Conservation (phyloP, 2,329 filamentous ascomycete species). For the Fusarium annulatum region DNA sequence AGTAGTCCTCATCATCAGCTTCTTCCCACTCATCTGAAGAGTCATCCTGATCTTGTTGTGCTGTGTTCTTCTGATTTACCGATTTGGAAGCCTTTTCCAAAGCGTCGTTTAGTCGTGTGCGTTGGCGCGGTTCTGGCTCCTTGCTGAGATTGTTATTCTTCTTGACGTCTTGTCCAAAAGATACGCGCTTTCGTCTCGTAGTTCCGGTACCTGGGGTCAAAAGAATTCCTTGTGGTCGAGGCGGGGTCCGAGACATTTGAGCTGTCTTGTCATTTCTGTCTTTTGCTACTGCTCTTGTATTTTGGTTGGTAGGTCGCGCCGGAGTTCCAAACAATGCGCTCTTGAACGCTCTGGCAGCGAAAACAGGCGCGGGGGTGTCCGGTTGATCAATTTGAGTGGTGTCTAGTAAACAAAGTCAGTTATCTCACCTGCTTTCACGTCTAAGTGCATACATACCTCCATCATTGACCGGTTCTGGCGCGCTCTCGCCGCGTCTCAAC, state of each 20-base stretch:
- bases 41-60: constrained; percentile 28
- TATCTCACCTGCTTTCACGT: background rate
- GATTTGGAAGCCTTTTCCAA: constrained; percentile 53
- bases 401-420: constrained; percentile 44
- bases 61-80: constrained; percentile 2
- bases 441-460: constrained; percentile 42
- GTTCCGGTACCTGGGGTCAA: constrained; percentile 72
- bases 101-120: constrained; percentile 58
- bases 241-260: constrained; percentile 57
- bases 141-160: constrained; percentile 52
- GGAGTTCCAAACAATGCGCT: constrained; percentile 73
- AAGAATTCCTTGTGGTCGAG: constrained; percentile 68
- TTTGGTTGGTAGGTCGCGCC: constrained; percentile 52
- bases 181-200: constrained; percentile 71
- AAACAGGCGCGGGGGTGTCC: constrained; percentile 74
- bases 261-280: constrained; percentile 40
- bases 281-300: constrained; percentile 32
- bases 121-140: constrained; percentile 44
- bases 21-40: constrained; percentile 64
- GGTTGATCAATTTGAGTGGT: constrained; percentile 65
- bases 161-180: constrained; percentile 69
- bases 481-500: constrained; percentile 59
- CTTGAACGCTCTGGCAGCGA: constrained; percentile 73
- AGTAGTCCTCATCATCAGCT: constrained; percentile 55
- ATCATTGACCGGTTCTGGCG: constrained; percentile 48